Evolutionary conservation across 2,329 filamentous ascomycete genomes (phyloP), one percentile per base, ranked within the genome.

Genomic region (Paramyrothecium sp.): DNA sequence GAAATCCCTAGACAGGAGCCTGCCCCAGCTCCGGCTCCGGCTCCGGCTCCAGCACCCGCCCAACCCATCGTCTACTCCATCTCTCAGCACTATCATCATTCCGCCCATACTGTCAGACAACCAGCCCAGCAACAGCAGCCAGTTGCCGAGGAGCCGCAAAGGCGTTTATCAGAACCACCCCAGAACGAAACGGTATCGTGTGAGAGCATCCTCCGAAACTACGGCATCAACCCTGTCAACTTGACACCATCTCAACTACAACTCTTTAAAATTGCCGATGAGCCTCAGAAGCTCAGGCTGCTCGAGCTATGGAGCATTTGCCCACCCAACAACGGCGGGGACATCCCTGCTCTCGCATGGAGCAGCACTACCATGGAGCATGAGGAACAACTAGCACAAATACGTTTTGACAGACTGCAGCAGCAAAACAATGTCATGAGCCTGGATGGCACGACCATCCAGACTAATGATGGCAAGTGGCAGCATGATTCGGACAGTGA

Each of bases 231-330:
- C 69, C 83, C 89, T 3, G 71, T 78, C 10, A 78, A 84, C 21
- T 82, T 97, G 49, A 90, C 90, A 13, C 81, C 86, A 5, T 88
- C 88, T 3, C 92, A 97, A 71, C 74, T 93, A 54, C 83, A 89
- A 58, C 84, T 97, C 46, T 96, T 96, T 79, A 85, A 85, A 63
- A 86, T 88, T 60, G 91, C 91, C 54, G 87, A 90, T 57, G 77
- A 83, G 22, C 80, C 88, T 48, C 91, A 96, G 72, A 86, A 89
- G 67, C 76, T 87, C 57, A 85, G 91, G 21, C 81, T 97, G 17
- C 80, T 96, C 44, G 89, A 96, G 71, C 85, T 96, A 17, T 97
- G 92, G 92, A 87, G 86, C 58, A 91, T 93, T 63, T 91, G 86
- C 57, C 90, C 90, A 21, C 90, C 89, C 0, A 82, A 79, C 47